Percentiles rank a stretch among this genome's conserved stretches.
Evolutionary conservation across 495 filamentous ascomycete genomes (phyloP).

Genomic region (Neurospora sp.): DNA sequence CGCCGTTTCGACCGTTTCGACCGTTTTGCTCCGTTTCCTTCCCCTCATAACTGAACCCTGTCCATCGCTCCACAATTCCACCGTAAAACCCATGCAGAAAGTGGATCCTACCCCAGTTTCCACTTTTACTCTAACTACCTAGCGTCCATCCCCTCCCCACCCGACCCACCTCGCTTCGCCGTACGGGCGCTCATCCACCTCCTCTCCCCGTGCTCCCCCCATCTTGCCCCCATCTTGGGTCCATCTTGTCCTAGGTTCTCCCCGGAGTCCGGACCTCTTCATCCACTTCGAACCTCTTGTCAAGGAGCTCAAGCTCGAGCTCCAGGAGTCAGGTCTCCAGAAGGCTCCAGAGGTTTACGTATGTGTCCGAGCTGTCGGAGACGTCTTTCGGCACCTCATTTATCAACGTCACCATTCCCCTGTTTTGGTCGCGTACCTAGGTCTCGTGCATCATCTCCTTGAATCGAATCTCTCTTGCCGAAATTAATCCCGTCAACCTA

Average conservation of each 20-base stretch:
- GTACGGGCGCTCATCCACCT: background rate
- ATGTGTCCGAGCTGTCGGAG: background rate
- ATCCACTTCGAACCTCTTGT: background rate
- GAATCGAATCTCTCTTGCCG: background rate
- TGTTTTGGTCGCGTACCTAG: no score
- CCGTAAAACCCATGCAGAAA: background rate
- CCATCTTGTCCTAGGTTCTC: background rate
- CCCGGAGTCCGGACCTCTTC: background rate
- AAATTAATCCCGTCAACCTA: background rate
- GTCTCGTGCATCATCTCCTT: background rate
- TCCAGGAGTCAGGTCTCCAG: background rate
- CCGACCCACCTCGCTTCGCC: background rate
- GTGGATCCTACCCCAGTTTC: background rate
- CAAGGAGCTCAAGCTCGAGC: background rate
- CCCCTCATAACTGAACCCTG: background rate
- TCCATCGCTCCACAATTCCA: background rate
- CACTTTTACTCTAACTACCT: background rate
- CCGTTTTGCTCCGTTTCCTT: background rate
- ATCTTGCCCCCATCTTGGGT: background rate
- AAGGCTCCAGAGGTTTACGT: background rate
- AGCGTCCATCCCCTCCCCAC: no score
- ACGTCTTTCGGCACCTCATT: background rate
- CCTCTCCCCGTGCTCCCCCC: no score
- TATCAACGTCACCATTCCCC: background rate
- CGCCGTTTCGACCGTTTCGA: background rate